phyloP scores from a whole-genome alignment of 2,329 filamentous ascomycete genomes.

The Gaeumannomyces tritici region DNA sequence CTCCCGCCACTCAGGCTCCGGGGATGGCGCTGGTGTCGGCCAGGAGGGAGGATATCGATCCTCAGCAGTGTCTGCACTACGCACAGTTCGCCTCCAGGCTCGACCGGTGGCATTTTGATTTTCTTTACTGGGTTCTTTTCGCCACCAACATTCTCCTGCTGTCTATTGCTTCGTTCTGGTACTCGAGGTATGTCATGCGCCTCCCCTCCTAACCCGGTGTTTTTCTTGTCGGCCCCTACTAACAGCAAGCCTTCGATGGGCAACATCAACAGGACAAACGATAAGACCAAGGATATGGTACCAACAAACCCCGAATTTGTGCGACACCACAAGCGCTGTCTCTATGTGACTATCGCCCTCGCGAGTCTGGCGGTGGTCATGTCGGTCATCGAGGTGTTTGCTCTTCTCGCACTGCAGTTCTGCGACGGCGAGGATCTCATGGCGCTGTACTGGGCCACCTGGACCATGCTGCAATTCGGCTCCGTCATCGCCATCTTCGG shows the following conservation, averaged over 20 bases:
- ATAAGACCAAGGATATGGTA: not conserved
- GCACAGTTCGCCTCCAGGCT: constrained; percentile 34
- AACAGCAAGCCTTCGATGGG: not conserved
- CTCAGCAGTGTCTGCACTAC: constrained; percentile 25
- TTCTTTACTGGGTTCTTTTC: constrained; percentile 38
- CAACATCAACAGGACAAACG: not conserved
- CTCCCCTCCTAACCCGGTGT: too few species aligned
- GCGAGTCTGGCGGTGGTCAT: constrained; percentile 32
- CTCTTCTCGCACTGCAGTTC: constrained; percentile 44
- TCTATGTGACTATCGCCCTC: constrained; percentile 32
- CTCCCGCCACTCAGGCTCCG: too few species aligned
- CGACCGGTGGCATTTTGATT: constrained; percentile 30
- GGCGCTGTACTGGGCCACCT: constrained; percentile 50
- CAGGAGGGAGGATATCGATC: constrained; percentile 9
- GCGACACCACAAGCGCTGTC: constrained; percentile 19
- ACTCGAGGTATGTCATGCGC: constrained; percentile 22
- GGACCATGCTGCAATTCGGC: constrained; percentile 50
- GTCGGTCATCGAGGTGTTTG: constrained; percentile 45
- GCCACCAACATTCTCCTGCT: constrained; percentile 31
- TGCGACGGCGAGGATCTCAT: constrained; percentile 52
- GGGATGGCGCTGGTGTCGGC: too few species aligned
- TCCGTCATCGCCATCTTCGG: constrained; percentile 49
- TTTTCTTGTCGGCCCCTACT: not conserved
- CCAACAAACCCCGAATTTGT: not conserved
- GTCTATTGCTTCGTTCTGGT: constrained; percentile 31